Conservation (phyloP, 2,329 filamentous ascomycete species). For the Colletotrichum sidae region DNA sequence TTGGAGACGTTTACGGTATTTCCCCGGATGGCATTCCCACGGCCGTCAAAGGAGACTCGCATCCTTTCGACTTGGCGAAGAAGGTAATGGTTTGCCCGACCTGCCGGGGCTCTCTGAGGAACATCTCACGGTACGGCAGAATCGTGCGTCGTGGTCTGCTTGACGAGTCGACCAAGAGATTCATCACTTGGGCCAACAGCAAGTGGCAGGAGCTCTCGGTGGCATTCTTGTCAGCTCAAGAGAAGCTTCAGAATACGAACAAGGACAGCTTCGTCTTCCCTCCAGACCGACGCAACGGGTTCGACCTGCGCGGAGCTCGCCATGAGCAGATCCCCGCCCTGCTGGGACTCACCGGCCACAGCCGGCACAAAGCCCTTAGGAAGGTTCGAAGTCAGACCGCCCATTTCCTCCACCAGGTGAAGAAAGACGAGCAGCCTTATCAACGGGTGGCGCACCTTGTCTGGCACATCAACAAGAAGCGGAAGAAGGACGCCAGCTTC, state of each 20-base stretch:
- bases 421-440: slow-evolving; percentile 61
- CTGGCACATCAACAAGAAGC: slow-evolving; percentile 48
- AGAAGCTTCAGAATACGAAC: slow-evolving; percentile 14
- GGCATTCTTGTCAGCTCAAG: slow-evolving; percentile 42
- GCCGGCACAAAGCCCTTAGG: slow-evolving; percentile 1
- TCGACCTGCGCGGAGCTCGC: neutral
- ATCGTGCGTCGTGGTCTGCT: slow-evolving; percentile 70
- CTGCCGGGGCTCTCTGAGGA: slow-evolving; percentile 69
- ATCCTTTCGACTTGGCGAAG: slow-evolving; percentile 61
- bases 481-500: slow-evolving; percentile 45
- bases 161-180: slow-evolving; percentile 73
- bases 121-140: slow-evolving; percentile 70
- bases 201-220: slow-evolving; percentile 49
- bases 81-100: slow-evolving; percentile 65
- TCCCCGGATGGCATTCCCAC: slow-evolving; percentile 49
- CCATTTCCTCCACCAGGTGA: slow-evolving; percentile 45
- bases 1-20: slow-evolving; percentile 61
- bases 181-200: slow-evolving; percentile 65
- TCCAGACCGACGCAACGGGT: neutral
- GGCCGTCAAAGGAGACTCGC: slow-evolving; percentile 48
- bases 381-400: slow-evolving; percentile 36
- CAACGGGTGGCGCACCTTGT: slow-evolving; percentile 59
- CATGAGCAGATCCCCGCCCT: neutral
- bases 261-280: slow-evolving; percentile 1
- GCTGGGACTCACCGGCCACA: slow-evolving; percentile 1